phyloP scores from a whole-genome alignment of 495 filamentous ascomycete genomes.

The Hyaloscypha bicolor region DNA sequence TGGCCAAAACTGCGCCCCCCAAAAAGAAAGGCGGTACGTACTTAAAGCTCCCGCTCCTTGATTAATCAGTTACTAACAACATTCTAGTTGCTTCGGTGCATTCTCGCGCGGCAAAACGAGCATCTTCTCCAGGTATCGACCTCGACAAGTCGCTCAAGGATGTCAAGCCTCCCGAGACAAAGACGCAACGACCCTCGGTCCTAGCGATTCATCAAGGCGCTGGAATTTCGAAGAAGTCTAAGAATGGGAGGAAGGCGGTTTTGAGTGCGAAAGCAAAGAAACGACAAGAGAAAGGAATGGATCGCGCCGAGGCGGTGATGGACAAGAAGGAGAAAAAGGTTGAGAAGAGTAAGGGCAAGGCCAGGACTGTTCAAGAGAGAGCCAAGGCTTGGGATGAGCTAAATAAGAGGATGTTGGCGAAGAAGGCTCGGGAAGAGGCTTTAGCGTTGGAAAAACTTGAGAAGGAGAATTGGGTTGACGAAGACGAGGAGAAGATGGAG shows the following conservation, averaged over 20 bases:
- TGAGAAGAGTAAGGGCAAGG: conserved; percentile 62
- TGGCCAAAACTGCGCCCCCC: conserved; percentile 50
- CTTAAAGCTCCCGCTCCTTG: no score
- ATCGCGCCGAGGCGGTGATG: conserved; percentile 69
- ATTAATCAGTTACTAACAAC: conserved; percentile 1
- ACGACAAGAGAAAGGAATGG: conserved; percentile 71
- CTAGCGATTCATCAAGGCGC: conserved; percentile 61
- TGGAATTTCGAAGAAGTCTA: conserved; percentile 67
- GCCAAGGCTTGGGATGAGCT: conserved; percentile 61
- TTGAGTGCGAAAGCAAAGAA: conserved; percentile 65
- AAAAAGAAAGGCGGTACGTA: conserved; percentile 43
- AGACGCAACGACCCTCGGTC: conserved; percentile 56
- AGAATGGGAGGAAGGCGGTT: conserved; percentile 59
- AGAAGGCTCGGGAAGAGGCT: conserved; percentile 26
- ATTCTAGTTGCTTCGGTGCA: conserved; percentile 47
- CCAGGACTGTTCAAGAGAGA: conserved; percentile 59
- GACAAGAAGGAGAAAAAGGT: conserved; percentile 73
- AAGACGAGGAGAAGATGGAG: conserved; percentile 18
- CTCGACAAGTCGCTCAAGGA: conserved; percentile 74
- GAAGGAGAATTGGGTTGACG: conserved; percentile 28
- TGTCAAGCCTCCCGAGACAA: conserved; percentile 56
- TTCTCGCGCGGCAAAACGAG: conserved; percentile 75
- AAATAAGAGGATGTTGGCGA: conserved; percentile 45
- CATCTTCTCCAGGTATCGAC: conserved; percentile 69
- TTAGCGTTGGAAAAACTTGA: conserved; percentile 17